Conservation (phyloP, 352 stramenopile species). For the Plasmopara viticola region DNA sequence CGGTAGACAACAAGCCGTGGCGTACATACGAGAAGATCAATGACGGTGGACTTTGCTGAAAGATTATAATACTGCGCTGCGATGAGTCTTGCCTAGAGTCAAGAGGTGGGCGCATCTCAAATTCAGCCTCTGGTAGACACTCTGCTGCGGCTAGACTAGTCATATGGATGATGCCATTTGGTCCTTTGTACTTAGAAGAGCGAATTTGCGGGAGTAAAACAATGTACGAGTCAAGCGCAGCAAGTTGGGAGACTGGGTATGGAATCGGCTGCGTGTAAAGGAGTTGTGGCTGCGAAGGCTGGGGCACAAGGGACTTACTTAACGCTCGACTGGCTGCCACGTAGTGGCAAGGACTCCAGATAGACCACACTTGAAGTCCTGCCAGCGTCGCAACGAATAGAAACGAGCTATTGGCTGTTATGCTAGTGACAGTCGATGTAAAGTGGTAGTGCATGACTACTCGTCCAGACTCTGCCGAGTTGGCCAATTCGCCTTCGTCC, state of each 20-base stretch:
- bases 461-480: conserved; percentile 42
- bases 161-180: conserved; percentile 37
- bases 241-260: conserved; percentile 51
- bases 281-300: conserved; percentile 66
- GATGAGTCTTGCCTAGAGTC: conserved; percentile 6
- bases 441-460: conserved; percentile 86
- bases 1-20: conserved; percentile 31
- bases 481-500: conserved; percentile 12
- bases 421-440: conserved; percentile 45
- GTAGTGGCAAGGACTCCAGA: conserved; percentile 83
- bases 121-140: conserved; percentile 42
- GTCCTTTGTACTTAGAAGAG: conserved; percentile 10
- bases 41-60: conserved; percentile 74
- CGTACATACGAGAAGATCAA: conserved; percentile 58
- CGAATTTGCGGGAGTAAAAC: conserved; percentile 46
- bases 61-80: conserved; percentile 43
- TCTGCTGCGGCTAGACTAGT: conserved; percentile 37
- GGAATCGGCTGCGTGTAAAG: conserved; percentile 59
- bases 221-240: conserved; percentile 71
- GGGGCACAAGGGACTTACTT: conserved; percentile 43
- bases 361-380: conserved; percentile 75
- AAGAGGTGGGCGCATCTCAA: conserved; percentile 41
- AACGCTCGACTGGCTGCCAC: conserved; percentile 62
- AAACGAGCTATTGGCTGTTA: conserved; percentile 82
- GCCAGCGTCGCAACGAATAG: conserved; percentile 70